A percentile compares a stretch with the other conserved stretches of the same genome.
Evolutionary conservation across 2,329 filamentous ascomycete species (phyloP).

Genomic region (Pyrenochaeta sp.): DNA sequence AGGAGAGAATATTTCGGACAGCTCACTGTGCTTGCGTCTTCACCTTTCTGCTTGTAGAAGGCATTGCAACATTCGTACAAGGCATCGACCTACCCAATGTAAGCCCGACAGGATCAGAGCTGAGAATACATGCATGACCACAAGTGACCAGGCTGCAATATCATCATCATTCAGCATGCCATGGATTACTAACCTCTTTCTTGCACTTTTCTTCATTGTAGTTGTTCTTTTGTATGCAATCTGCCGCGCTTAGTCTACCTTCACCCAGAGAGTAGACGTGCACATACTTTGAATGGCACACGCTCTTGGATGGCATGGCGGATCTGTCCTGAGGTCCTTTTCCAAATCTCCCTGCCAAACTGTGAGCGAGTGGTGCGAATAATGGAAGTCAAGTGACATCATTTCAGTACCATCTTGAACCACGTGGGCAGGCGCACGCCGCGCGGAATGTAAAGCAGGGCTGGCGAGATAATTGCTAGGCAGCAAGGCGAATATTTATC

Average conservation of each 20-base stretch:
- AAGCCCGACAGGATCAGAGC: no score
- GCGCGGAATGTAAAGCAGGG: not conserved
- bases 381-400: slow-evolving; percentile 27
- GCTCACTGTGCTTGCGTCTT: slow-evolving; percentile 77
- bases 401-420: slow-evolving; percentile 35
- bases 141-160: not conserved
- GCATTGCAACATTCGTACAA: slow-evolving; percentile 92
- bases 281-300: slow-evolving; percentile 85
- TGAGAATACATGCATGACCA: no score
- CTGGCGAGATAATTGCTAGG: not conserved
- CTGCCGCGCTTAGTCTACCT: slow-evolving; percentile 53
- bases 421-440: slow-evolving; percentile 19
- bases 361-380: no score
- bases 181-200: slow-evolving; percentile 56
- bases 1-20: slow-evolving; percentile 85
- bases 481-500: not conserved
- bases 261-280: not conserved
- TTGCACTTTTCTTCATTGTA: slow-evolving; percentile 88
- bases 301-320: slow-evolving; percentile 85
- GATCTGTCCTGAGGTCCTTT: slow-evolving; percentile 74
- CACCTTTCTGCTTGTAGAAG: slow-evolving; percentile 83
- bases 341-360: slow-evolving; percentile 59
- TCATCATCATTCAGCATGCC: not conserved
- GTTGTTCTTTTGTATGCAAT: slow-evolving; percentile 82
- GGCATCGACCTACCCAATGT: slow-evolving; percentile 71